Conservation (phyloP, 106 monocot genomes). For the Acanthochlamys bracteata region DNA sequence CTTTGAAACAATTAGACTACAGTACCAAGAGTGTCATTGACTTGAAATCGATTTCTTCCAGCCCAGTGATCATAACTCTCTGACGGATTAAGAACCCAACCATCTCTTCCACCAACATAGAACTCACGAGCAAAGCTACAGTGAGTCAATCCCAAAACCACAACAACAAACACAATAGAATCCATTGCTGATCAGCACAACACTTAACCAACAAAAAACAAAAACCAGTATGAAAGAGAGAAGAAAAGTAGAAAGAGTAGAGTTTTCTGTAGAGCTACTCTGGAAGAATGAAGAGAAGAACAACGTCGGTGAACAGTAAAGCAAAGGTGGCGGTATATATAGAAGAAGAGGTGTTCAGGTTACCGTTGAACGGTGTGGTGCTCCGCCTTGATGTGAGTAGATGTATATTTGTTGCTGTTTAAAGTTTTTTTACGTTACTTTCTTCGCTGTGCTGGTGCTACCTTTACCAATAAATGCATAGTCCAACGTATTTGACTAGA, state of each 20-base stretch:
- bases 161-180: not conserved
- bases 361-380: no score
- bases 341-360: no score
- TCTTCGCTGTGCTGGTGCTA: no score
- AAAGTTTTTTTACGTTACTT: no score
- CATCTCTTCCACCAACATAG: constrained; percentile 55
- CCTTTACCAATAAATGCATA: no score
- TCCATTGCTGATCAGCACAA: not conserved
- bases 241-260: not conserved
- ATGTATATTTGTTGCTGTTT: no score
- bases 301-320: not conserved
- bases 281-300: not conserved
- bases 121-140: constrained; percentile 26
- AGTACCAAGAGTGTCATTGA: constrained; percentile 67
- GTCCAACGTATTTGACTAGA: no score
- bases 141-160: constrained; percentile 6
- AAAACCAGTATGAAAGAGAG: not conserved
- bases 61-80: constrained; percentile 51
- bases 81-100: constrained; percentile 54
- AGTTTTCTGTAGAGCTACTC: not conserved
- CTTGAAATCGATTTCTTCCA: constrained; percentile 47
- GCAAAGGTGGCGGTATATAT: no score
- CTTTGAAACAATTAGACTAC: not conserved
- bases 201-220: not conserved
- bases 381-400: no score